Evolutionary conservation across 495 filamentous ascomycete species (phyloP).

Genomic region (Gamarada debralockiae): DNA sequence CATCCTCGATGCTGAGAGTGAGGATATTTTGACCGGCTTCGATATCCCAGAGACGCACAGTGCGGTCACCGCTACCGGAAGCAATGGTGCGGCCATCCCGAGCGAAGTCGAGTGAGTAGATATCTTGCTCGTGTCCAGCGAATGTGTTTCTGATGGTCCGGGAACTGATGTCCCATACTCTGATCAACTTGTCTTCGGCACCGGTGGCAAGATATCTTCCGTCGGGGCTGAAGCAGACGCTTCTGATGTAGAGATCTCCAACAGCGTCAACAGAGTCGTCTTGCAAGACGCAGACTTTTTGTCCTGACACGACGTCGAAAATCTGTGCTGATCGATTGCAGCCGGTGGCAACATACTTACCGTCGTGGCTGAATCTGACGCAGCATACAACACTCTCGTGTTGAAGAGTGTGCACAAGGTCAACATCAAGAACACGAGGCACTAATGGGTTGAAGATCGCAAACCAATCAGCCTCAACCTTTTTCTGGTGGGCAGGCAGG

Average conservation of each 20-base stretch:
- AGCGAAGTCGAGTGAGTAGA: slow-evolving; percentile 89
- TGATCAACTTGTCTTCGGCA: slow-evolving; percentile 87
- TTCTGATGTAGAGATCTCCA: slow-evolving; percentile 85
- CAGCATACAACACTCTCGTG: slow-evolving; percentile 92
- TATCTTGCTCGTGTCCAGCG: slow-evolving; percentile 85
- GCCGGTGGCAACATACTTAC: slow-evolving; percentile 84
- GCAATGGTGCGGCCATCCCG: slow-evolving; percentile 84
- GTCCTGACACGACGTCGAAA: slow-evolving; percentile 76
- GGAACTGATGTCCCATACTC: slow-evolving; percentile 82
- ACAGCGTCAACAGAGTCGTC: slow-evolving; percentile 80
- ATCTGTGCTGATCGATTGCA: slow-evolving; percentile 89
- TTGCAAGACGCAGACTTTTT: slow-evolving; percentile 73
- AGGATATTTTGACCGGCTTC: slow-evolving; percentile 68
- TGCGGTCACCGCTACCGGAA: slow-evolving; percentile 83
- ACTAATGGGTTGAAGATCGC: slow-evolving; percentile 85
- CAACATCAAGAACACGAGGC: slow-evolving; percentile 78
- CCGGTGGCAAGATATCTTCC: slow-evolving; percentile 85
- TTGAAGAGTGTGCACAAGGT: slow-evolving; percentile 78
- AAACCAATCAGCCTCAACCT: slow-evolving; percentile 81
- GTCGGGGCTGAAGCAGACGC: slow-evolving; percentile 91
- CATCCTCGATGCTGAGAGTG: slow-evolving; percentile 81
- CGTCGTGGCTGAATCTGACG: slow-evolving; percentile 84
- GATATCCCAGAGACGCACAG: slow-evolving; percentile 87
- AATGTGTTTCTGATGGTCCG: slow-evolving; percentile 79
- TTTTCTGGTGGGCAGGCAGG: slow-evolving; percentile 77